Evolutionary conservation across 2,329 filamentous ascomycete species (phyloP), one percentile per base, ranked within the genome.

Genomic region (Curvularia hawaiiensis): DNA sequence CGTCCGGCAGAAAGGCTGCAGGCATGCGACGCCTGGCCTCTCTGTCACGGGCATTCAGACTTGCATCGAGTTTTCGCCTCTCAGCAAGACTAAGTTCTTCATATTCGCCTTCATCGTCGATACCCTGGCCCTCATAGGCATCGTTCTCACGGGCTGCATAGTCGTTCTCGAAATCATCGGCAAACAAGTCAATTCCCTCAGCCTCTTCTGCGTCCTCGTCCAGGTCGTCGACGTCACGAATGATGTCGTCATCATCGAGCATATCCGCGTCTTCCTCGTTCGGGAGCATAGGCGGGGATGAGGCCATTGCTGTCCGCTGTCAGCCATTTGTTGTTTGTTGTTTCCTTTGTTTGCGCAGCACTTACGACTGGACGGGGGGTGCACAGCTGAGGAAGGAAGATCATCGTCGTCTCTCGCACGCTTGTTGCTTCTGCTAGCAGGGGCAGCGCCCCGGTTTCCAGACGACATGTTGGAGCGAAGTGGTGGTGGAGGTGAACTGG

Each of bases 61-160:
- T 86, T 28, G 85, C 85, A 70, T 95, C 91, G 22, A 95, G 84
- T 56, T 85, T 83, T 66, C 91, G 83, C 70, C 91, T 83, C 20
- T 85, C 81, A 16, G 84, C 89, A 18, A 86, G 74, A 64, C 89
- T 85, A 74, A 95, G 83, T 31, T 85, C 85, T 3, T 88, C 89
- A 60, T 88, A 93, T 3, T 94, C 88, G 33, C 91, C 89, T 63
- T 95, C 91, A 67, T 96, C 91, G 65, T 96, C 91, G 58, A 95
- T 83, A 62, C 88, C 90, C 47, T 85, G 83, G 18, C 82, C 85
- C 62, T 89, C 88, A 72, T 96, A 96, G 40, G 74, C 74, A 58
- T 84, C 83, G 54, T 83, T 80, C 60, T 86, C 80, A 5, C 77
- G 77, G 39, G 78, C 73, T 51, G 78, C 77, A 69, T 88, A 88